A percentile compares a stretch with the other conserved stretches of the same genome.
Conservation (phyloP, 257 asterid genomes). For the Nicotiana obtusifolia region DNA sequence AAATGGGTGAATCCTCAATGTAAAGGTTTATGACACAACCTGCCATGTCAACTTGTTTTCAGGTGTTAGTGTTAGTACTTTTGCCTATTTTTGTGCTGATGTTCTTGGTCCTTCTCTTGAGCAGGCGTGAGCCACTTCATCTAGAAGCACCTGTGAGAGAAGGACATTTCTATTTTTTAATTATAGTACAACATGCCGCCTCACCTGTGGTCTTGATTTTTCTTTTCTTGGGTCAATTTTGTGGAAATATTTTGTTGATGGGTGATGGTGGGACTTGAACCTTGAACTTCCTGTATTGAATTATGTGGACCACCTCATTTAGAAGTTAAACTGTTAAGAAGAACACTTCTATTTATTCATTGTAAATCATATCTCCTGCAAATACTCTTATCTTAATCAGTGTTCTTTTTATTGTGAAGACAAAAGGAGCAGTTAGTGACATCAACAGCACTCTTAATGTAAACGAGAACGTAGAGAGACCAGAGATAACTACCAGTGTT, state of each 20-base stretch:
- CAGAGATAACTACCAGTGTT: slow-evolving; percentile 45
- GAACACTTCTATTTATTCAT: background rate
- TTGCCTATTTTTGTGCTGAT: background rate
- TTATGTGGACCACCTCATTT: background rate
- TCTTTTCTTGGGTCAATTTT: background rate
- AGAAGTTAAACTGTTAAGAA: background rate
- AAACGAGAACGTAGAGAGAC: slow-evolving; percentile 46
- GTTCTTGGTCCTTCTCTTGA: background rate
- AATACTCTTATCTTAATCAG: background rate
- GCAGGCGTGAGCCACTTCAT: background rate
- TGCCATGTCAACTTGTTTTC: background rate
- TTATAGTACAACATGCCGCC: background rate
- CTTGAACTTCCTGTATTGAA: background rate
- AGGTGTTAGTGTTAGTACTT: background rate
- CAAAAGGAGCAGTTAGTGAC: slow-evolving; percentile 42
- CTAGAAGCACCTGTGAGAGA: background rate
- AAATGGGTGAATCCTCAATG: background rate
- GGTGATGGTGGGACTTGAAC: background rate
- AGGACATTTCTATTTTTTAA: background rate
- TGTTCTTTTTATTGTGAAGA: slow-evolving; percentile 35
- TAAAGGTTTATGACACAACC: background rate
- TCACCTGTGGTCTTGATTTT: background rate
- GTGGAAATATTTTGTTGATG: background rate
- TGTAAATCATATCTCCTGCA: background rate
- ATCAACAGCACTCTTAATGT: slow-evolving; percentile 14